Conservation (phyloP, 73 alveolate genomes). For the Paramecium biaurelia region DNA sequence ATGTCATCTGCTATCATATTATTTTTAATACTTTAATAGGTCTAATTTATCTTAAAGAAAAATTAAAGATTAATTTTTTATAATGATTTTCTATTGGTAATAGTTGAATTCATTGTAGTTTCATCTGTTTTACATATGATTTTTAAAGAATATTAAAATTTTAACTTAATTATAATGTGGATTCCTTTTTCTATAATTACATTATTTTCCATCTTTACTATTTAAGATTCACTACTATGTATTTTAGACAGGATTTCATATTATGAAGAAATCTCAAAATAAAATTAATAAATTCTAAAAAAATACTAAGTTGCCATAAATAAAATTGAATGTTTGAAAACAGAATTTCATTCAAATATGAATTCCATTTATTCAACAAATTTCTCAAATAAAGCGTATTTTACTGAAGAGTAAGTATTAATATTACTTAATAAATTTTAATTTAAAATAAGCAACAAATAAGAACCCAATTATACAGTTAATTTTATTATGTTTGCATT, state of each 20-base stretch:
- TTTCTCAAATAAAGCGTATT: neutral
- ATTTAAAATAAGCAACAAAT: neutral
- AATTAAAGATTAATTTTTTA: neutral
- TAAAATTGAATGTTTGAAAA: neutral
- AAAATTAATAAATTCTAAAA: neutral
- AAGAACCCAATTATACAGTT: neutral
- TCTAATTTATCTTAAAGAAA: neutral
- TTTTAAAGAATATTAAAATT: neutral
- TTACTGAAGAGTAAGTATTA: neutral
- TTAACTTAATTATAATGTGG: neutral
- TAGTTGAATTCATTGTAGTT: neutral
- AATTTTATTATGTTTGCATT: neutral
- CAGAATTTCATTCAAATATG: neutral
- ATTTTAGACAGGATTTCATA: neutral
- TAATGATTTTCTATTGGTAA: neutral
- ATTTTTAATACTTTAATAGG: neutral
- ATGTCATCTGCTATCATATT: neutral
- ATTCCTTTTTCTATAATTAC: neutral
- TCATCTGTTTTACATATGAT: neutral
- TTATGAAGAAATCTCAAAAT: neutral
- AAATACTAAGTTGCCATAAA: neutral
- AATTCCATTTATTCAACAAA: neutral
- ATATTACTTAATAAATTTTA: neutral
- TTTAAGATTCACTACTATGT: neutral
- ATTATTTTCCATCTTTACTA: neutral